phyloP scores from a whole-genome alignment of 768 basidiomycete species.

The Boletus tomentosulus region DNA sequence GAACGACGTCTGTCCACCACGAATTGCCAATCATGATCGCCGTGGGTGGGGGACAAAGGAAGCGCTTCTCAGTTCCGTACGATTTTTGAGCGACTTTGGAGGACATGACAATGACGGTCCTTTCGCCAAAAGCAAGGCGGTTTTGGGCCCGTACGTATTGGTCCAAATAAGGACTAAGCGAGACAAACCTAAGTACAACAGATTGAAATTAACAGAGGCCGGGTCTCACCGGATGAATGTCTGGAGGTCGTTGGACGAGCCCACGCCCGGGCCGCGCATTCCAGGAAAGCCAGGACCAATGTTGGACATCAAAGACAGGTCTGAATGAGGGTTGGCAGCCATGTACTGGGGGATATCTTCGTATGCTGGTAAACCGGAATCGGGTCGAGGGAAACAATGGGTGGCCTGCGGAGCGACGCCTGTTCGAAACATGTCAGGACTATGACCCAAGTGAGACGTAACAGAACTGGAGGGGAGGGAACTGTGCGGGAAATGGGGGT shows the following conservation, averaged over 20 bases:
- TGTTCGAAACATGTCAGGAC: constrained; percentile 52
- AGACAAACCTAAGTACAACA: constrained; percentile 11
- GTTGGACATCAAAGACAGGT: constrained; percentile 57
- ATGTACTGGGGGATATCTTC: constrained; percentile 60
- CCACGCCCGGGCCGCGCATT: constrained; percentile 57
- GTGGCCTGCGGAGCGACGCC: constrained; percentile 71
- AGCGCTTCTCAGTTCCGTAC: constrained; percentile 94
- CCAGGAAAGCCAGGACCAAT: constrained; percentile 61
- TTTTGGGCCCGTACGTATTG: constrained; percentile 83
- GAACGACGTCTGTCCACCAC: constrained; percentile 86
- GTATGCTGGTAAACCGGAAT: constrained; percentile 47
- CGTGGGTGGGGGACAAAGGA: constrained; percentile 91
- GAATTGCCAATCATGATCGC: constrained; percentile 91
- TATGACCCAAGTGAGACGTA: constrained; percentile 48
- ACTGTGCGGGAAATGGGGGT: constrained; percentile 48
- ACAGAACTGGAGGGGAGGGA: constrained; percentile 38
- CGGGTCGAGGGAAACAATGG: constrained; percentile 48
- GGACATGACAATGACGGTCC: constrained; percentile 96
- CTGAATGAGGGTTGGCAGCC: constrained; percentile 46
- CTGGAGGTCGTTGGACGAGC: constrained; percentile 67
- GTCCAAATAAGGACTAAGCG: constrained; percentile 68
- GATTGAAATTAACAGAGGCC: constrained; percentile 17
- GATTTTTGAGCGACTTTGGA: constrained; percentile 97
- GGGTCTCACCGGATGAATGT: constrained; percentile 68
- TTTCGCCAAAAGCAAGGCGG: constrained; percentile 85